Evolutionary conservation across 1,284 basidiomycete genomes (phyloP).

Genomic region (Ceratobasidium sp.): DNA sequence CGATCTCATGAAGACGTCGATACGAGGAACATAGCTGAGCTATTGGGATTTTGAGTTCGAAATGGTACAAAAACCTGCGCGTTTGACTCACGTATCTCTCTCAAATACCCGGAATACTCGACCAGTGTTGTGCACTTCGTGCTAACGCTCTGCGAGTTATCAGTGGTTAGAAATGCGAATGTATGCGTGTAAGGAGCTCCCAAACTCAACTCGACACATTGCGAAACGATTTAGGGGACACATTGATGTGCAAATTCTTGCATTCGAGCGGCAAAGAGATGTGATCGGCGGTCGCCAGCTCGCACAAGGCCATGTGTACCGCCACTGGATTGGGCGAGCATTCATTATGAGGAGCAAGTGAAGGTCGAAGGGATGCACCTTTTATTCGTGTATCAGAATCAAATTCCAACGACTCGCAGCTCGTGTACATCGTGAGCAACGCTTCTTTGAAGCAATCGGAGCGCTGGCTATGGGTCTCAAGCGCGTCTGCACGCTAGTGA

Average conservation of each 20-base stretch:
- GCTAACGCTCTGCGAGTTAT: slow-evolving; percentile 20
- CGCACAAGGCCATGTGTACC: slow-evolving; percentile 32
- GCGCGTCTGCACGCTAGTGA: not conserved
- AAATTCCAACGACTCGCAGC: slow-evolving; percentile 31
- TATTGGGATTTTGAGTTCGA: not conserved
- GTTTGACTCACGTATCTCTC: slow-evolving; percentile 37
- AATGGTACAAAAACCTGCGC: not conserved
- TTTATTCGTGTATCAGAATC: slow-evolving; percentile 7
- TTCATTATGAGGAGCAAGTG: too few relatives aligned
- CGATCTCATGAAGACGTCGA: slow-evolving; percentile 37
- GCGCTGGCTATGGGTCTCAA: slow-evolving; percentile 8
- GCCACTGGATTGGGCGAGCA: slow-evolving; percentile 6
- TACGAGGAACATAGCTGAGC: slow-evolving; percentile 37
- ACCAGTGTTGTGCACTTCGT: slow-evolving; percentile 38
- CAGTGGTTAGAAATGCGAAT: slow-evolving; percentile 3
- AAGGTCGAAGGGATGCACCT: not conserved
- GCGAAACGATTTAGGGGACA: not conserved
- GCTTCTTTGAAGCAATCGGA: slow-evolving; percentile 34
- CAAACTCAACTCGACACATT: slow-evolving; percentile 25
- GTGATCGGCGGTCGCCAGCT: slow-evolving; percentile 32
- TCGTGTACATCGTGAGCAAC: not conserved
- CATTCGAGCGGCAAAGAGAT: slow-evolving; percentile 36
- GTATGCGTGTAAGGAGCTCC: slow-evolving; percentile 6
- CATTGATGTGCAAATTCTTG: not conserved
- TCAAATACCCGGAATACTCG: slow-evolving; percentile 38